Conservation (phyloP, 2,329 filamentous ascomycete species). For the Fusarium dimerum region DNA sequence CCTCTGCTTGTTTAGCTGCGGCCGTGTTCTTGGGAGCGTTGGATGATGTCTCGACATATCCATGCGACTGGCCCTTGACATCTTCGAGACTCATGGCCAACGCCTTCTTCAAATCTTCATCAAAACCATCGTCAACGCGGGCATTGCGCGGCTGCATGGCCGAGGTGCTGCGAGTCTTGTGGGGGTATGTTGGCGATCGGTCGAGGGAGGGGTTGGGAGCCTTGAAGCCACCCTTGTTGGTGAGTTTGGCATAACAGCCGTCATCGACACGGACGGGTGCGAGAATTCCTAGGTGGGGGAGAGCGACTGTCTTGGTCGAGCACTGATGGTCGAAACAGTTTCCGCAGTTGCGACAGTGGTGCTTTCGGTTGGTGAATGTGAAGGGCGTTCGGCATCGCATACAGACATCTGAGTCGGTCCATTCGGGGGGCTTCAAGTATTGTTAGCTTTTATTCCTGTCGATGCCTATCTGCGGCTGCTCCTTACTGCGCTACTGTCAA, state of each 20-base stretch:
- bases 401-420: conserved; percentile 96
- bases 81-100: conserved; percentile 97
- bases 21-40: conserved; percentile 38
- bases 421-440: conserved; percentile 77
- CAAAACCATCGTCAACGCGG: conserved; percentile 85
- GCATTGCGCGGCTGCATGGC: conserved; percentile 89
- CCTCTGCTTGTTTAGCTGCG: conserved; percentile 60
- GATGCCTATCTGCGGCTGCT: not conserved
- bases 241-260: conserved; percentile 89
- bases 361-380: conserved; percentile 97
- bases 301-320: conserved; percentile 81
- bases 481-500: conserved; percentile 91
- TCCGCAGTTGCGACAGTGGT: conserved; percentile 96
- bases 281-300: conserved; percentile 91
- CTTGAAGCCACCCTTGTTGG: conserved; percentile 59
- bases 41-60: conserved; percentile 65
- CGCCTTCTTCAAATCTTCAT: conserved; percentile 91
- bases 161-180: conserved; percentile 66
- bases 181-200: conserved; percentile 50
- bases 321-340: conserved; percentile 97
- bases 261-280: conserved; percentile 93
- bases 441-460: conserved; percentile 4
- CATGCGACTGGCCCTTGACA: conserved; percentile 72
- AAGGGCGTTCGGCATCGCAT: conserved; percentile 96
- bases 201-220: conserved; percentile 47